phyloP scores from a whole-genome alignment of 176 grass and related monocot species.

The Rhynchospora tenuis region DNA sequence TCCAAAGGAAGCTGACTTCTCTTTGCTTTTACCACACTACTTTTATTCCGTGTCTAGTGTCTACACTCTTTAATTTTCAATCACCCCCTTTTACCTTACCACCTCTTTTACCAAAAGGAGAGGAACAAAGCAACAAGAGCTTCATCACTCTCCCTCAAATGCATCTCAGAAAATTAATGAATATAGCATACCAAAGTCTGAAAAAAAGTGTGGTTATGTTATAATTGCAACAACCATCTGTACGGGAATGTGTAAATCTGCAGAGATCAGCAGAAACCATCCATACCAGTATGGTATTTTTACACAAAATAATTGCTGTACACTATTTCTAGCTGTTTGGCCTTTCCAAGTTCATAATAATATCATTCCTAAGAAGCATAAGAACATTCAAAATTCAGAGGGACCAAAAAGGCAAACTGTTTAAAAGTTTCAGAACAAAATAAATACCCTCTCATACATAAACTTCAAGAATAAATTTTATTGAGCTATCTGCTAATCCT shows the following conservation, averaged over 20 bases:
- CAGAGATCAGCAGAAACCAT: conserved; percentile 20
- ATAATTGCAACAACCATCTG: conserved; percentile 5
- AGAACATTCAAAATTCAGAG: conserved; percentile 16
- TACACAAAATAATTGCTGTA: not conserved
- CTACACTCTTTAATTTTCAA: not conserved
- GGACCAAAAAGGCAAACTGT: conserved; percentile 2
- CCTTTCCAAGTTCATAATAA: conserved; percentile 10
- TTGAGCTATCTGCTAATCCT: conserved; percentile 49
- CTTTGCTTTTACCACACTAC: not conserved
- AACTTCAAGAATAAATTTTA: conserved; percentile 14
- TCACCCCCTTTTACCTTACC: not conserved
- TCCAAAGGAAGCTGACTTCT: conserved; percentile 28
- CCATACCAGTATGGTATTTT: conserved; percentile 4
- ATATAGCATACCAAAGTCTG: not conserved
- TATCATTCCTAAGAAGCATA: not conserved
- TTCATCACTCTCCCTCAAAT: not conserved
- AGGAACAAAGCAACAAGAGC: not conserved
- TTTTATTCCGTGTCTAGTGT: not conserved
- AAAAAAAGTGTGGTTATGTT: not conserved
- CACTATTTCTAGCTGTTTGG: not conserved
- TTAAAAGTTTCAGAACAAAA: conserved; percentile 17
- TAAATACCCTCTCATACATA: conserved; percentile 14
- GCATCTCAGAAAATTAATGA: not conserved
- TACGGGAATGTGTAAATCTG: not conserved
- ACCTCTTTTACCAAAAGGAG: conserved; percentile 5